Evolutionary conservation across 1,139 yeast genomes (phyloP), one percentile per base, ranked within the genome.

Genomic region (Hanseniaspora gamundiae): DNA sequence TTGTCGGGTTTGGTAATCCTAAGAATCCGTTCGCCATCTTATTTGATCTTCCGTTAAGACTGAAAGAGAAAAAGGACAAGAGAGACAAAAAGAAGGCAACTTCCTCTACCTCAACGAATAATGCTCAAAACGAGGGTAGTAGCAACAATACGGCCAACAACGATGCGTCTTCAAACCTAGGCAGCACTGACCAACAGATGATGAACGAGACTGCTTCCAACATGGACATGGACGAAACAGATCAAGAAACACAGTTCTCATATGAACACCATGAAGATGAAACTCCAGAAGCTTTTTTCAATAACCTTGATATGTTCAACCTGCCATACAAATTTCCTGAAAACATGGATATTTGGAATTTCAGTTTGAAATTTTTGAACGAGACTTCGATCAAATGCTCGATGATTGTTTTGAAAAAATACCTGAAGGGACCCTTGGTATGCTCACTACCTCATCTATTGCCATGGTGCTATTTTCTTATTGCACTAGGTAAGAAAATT

Each of bases 1-100:
- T 81, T 41, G 73, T 80, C 42, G 93, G 93, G 1, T 78, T 81
- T 61, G 93, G 93, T 28, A 82, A 80, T 55, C 70, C 83, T 3
- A 69, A 70, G 42, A 81, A 80, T 55, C 87, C 91, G 17, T 80
- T 82, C 62, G 85, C 88, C 2, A 74, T 78, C 53, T 58, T 82
- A 17, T 82, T 82, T 59, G 77, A 74, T 46, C 64, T 82, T 26
- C 82, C 87, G 0, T 82, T 79, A 54, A 83, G 80, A 9, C 63
- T 82, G 47, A 79, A 75, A 48, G 87, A 80, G 54, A 66, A 87
- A 41, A 78, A 73, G 50, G 87, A 79, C 48, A 77, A 80, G 48
- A 81, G 80, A 51, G 91, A 80, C 46, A 69, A 74, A 45, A 76
- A 78, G 52, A 68, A 78, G n/a, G n/a, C n/a, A n/a, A n/a, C n/a